Evolutionary conservation across 306 rosid genomes (phyloP), one percentile per base, ranked within the genome.

Genomic region (Castanea crenata): DNA sequence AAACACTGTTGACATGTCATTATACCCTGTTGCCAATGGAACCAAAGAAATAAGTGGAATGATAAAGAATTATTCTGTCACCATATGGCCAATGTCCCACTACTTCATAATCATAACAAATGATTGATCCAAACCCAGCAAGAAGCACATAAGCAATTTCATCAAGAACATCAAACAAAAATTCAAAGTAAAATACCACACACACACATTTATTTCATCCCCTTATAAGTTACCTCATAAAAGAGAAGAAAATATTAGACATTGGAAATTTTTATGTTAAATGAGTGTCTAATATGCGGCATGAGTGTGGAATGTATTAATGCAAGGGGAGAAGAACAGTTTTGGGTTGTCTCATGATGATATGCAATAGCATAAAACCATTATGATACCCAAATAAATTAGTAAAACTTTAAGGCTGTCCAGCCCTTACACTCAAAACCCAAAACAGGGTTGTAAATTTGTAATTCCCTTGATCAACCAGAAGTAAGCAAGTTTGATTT

Each of bases 1-100:
- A 80, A 86, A 77, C 97, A 94, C 76, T 92, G 94, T 77, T 59
- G 92, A 85, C 99, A 94, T 69, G 95, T 91, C 88, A 89, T 83
- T 76, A 91, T 87, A 61, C 99, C 99, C 97, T 94, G 86, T 79
- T 72, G 55, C 75, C 54, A 87, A 20, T 51, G 55, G 73, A 70
- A 69, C 38, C 58, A 6, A 81, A 52, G 59, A 74, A 76, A 68
- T 78, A 23, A 57, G 3, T 19, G 13, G 49, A 69, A 73, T 54
- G 49, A 46, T 54, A 63, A 67, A 65, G 54, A 82, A 23, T 15
- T 61, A 75, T 63, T 13, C 52, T n/a, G 63, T 29, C 68, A 49
- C 77, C 75, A 81, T 62, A 65, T 69, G n/a, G 12, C 77, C 55
- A 58, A 75, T 69, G 14, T 74, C 63, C 14, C 38, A 52, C 12